These are phyloP conservation scores for Aspergillus baeticus DNA, from an alignment of 495 filamentous ascomycete species.

Conservation along the genomic window DNA sequence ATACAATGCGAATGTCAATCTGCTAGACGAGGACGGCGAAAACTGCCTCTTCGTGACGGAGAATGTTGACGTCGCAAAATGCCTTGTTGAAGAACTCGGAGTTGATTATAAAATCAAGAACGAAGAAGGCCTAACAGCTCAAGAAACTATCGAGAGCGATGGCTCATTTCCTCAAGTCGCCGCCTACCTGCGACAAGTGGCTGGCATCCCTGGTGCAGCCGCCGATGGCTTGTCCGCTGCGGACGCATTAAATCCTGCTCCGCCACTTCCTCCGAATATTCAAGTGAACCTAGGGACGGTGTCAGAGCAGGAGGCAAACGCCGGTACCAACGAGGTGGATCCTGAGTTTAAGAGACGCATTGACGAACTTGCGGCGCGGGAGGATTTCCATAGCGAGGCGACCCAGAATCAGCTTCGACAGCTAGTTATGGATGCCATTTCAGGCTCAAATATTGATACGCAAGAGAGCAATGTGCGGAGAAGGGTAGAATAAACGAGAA, in stretches of 20 bases:
- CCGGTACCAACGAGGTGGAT: slow-evolving; percentile 51
- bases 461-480: slow-evolving; percentile 61
- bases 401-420: slow-evolving; percentile 67
- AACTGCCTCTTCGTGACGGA: slow-evolving; percentile 88
- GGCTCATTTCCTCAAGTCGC: slow-evolving; percentile 67
- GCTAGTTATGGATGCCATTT: slow-evolving; percentile 69
- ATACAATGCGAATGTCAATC: slow-evolving; percentile 73
- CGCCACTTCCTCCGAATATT: slow-evolving; percentile 65
- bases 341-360: slow-evolving; percentile 72
- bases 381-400: slow-evolving; percentile 69
- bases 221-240: slow-evolving; percentile 20
- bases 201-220: slow-evolving; percentile 30
- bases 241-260: slow-evolving; percentile 38
- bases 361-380: slow-evolving; percentile 70
- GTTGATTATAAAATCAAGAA: slow-evolving; percentile 62
- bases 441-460: slow-evolving; percentile 44
- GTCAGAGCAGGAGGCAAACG: slow-evolving; percentile 55
- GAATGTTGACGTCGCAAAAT: slow-evolving; percentile 68
- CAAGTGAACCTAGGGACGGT: slow-evolving; percentile 66
- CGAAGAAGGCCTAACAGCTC: slow-evolving; percentile 65
- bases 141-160: slow-evolving; percentile 68
- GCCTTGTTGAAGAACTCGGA: slow-evolving; percentile 77
- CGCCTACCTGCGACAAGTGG: slow-evolving; percentile 59
- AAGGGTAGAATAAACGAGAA: slow-evolving; percentile 51
- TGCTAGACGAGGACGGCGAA: slow-evolving; percentile 85